Evolutionary conservation across 805 yeast species (phyloP).

Genomic region (Ogataea corticis): DNA sequence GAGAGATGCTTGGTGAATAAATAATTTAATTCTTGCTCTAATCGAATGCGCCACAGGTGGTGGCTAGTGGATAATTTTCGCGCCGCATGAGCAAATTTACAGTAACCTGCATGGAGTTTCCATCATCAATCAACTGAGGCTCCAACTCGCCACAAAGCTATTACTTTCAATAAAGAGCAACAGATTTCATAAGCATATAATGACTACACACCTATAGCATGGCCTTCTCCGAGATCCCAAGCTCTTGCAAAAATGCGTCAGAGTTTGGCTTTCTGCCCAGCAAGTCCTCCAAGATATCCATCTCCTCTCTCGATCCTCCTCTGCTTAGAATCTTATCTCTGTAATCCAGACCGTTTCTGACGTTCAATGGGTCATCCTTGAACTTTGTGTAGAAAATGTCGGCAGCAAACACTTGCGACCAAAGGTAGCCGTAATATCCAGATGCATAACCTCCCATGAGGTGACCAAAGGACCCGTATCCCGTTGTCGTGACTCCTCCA

Average conservation of each 20-base stretch:
- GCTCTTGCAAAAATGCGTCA: constrained; percentile 69
- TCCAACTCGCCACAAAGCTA: too few relatives aligned
- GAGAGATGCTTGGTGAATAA: background rate
- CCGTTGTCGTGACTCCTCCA: constrained; percentile 58
- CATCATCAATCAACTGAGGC: too few relatives aligned
- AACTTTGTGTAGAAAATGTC: constrained; percentile 78
- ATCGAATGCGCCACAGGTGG: background rate
- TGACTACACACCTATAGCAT: too few relatives aligned
- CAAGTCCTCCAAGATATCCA: constrained; percentile 61
- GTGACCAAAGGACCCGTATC: constrained; percentile 79
- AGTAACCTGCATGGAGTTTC: too few relatives aligned
- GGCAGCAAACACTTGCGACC: constrained; percentile 83
- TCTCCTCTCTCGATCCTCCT: constrained; percentile 75
- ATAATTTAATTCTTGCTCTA: background rate
- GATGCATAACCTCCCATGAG: constrained; percentile 84
- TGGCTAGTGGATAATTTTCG: background rate
- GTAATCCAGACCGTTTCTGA: constrained; percentile 60
- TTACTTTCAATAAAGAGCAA: too few relatives aligned
- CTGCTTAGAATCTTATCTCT: constrained; percentile 66
- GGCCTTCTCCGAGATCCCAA: constrained; percentile 42
- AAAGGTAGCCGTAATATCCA: constrained; percentile 83
- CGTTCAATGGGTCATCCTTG: constrained; percentile 65
- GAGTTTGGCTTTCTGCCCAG: constrained; percentile 77
- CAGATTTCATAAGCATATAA: too few relatives aligned
- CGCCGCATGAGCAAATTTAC: too few relatives aligned